Base-by-base conservation (phyloP, 306 rosid genomes). In the Cucumis cinereus region DNA sequence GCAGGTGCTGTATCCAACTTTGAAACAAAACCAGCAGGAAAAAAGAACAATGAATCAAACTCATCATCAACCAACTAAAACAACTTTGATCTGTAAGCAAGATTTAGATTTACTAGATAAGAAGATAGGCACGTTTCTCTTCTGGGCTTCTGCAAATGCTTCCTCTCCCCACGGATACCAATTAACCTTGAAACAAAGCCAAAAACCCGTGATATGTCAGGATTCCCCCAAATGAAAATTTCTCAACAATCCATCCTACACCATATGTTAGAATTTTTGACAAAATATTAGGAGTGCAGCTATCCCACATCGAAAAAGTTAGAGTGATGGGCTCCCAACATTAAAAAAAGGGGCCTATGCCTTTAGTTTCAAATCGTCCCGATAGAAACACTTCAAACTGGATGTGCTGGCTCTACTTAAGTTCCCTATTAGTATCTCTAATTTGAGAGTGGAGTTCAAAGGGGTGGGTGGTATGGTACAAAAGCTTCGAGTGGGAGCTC, bases 91-190 rank as follows among this genome's bases (percentile, higher is more conserved):
- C 68, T n/a, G 30, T 54, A 75, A 57, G 45, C 40, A 58, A 56
- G 64, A 67, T 72, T 74, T 41, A 45, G 75, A 79, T 66, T 80
- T 86, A 93, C 98, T 93, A 64, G 98, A 93, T 82, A 93, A 87
- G 88, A 93, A 93, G 81, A 93, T 89, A 74, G 98, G 98, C 3
- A 85, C 89, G 70, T 91, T 89, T 71, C 94, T 84, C 80, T 69
- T 82, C 53, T 90, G 89, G 33, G 97, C 97, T 86, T 90, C 94
- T 2, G 91, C 85, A 66, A 93, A 90, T 79, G 97, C 98, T 80
- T 90, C 96, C 76, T 91, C 97, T 13, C 98, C 92, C 98, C 98
- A 93, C 2, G 98, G 97, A 88, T 90, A 90, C 98, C 98, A 93
- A 79, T 93, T 93, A 81, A 91, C 98, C 98, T 91, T 62, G 47